Percentiles rank a stretch among this genome's conserved stretches.
Conservation (phyloP, 805 yeast species). For the Hermanozyma aechmeae region DNA sequence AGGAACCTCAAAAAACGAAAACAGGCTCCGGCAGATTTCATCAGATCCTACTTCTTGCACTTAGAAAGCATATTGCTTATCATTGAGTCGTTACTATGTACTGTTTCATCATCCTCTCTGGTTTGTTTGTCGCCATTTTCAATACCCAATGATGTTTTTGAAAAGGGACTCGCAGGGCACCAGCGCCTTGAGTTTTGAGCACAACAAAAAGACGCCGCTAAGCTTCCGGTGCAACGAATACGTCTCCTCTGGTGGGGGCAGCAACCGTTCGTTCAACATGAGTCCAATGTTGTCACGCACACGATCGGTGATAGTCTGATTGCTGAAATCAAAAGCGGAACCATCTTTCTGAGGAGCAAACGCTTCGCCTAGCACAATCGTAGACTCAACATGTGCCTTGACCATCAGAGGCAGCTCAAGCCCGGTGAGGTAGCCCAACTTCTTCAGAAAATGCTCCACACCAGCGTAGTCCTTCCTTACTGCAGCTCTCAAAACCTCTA, state of each 20-base stretch:
- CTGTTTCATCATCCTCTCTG: no score
- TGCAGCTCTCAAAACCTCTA: conserved; percentile 66
- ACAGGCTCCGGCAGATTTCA: no score
- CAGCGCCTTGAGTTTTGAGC: conserved; percentile 75
- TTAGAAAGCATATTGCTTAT: no score
- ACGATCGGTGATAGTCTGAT: conserved; percentile 89
- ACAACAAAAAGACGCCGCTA: conserved; percentile 85
- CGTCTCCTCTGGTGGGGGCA: conserved; percentile 98
- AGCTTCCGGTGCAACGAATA: conserved; percentile 93
- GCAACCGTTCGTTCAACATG: conserved; percentile 83
- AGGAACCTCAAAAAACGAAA: no score
- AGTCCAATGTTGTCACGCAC: conserved; percentile 80
- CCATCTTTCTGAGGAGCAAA: conserved; percentile 53
- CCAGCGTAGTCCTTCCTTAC: conserved; percentile 54
- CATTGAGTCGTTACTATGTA: no score
- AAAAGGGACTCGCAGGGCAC: conserved; percentile 78
- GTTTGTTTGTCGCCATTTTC: no score
- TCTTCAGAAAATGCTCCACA: conserved; percentile 56
- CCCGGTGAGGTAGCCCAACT: conserved; percentile 87
- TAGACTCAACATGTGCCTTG: conserved; percentile 88
- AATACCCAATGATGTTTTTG: conserved; percentile 59
- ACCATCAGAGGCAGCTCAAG: conserved; percentile 79
- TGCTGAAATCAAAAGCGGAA: conserved; percentile 55
- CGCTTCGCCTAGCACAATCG: conserved; percentile 87
- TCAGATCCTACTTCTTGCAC: no score